Conservation (phyloP, 2,329 filamentous ascomycete genomes). For the Fusarium longipes region DNA sequence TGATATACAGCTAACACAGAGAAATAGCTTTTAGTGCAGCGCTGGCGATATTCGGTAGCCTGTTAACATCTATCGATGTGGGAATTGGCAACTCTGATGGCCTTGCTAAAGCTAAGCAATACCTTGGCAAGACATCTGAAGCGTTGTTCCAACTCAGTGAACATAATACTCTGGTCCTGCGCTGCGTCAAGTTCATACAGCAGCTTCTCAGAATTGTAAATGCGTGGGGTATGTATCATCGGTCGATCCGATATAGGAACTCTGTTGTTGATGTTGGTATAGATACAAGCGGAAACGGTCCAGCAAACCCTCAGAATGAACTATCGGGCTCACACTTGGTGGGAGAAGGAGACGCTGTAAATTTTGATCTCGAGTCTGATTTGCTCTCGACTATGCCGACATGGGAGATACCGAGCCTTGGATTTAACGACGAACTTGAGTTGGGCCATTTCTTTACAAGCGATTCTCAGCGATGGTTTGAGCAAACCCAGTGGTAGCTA, state of each 20-base stretch:
- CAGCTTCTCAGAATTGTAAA: conserved; percentile 4
- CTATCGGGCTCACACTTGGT: not conserved
- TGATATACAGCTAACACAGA: no score
- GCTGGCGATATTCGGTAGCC: conserved; percentile 16
- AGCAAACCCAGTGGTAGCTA: not conserved
- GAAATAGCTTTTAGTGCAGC: conserved; percentile 22
- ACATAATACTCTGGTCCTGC: not conserved
- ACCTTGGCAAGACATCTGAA: not conserved
- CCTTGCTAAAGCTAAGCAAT: not conserved
- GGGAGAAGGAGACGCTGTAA: not conserved
- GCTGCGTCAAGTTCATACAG: not conserved
- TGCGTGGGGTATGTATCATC: not conserved
- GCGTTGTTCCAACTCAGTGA: not conserved
- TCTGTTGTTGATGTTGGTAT: not conserved
- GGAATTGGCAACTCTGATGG: not conserved
- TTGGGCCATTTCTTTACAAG: conserved; percentile 10
- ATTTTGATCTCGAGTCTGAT: not conserved
- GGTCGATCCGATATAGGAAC: fast-evolving
- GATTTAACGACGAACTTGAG: conserved; percentile 12
- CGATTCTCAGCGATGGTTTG: conserved; percentile 14
- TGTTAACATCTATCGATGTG: not conserved
- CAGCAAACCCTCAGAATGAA: not conserved
- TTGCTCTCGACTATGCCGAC: conserved; percentile 3
- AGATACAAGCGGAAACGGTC: not conserved
- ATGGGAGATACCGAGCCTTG: not conserved